Conservation (phyloP, 1,284 basidiomycete species). For the Papiliotrema flavescens region DNA sequence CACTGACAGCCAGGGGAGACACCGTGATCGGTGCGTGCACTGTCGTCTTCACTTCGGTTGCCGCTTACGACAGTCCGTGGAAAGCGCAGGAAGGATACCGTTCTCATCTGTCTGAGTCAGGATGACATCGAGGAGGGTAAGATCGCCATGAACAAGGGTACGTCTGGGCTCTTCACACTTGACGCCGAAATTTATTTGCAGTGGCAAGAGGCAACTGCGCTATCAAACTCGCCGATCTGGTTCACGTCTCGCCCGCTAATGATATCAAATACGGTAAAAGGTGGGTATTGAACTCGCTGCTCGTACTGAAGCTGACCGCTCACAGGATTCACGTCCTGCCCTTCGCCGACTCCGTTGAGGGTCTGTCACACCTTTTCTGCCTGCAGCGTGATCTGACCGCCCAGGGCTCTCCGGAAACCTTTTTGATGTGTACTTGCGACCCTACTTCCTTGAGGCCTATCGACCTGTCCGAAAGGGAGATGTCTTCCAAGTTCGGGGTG, state of each 20-base stretch:
- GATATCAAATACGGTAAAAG: conserved; percentile 99
- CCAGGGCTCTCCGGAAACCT: conserved; percentile 85
- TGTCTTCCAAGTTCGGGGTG: conserved; percentile 97
- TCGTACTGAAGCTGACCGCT: conserved; percentile 5
- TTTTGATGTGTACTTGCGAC: conserved; percentile 97
- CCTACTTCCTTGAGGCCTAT: conserved; percentile 92
- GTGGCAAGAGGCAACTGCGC: conserved; percentile 98
- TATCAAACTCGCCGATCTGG: conserved; percentile 94
- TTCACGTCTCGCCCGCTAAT: conserved; percentile 90
- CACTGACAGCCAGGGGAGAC: conserved; percentile 27
- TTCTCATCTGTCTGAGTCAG: conserved; percentile 89
- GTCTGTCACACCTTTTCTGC: conserved; percentile 40
- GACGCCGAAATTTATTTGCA: conserved; percentile 17
- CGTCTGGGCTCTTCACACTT: conserved; percentile 7
- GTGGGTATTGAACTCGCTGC: conserved; percentile 10
- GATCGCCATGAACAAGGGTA: conserved; percentile 93
- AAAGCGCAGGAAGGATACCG: conserved; percentile 93
- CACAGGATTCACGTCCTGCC: conserved; percentile 80
- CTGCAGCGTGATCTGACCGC: not conserved
- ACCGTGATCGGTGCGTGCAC: conserved; percentile 40
- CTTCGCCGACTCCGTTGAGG: conserved; percentile 98
- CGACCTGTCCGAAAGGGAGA: conserved; percentile 56
- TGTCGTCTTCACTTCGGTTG: conserved; percentile 7
- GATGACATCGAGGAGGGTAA: conserved; percentile 97
- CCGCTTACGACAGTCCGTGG: conserved; percentile 56